Evolutionary conservation across 768 basidiomycete genomes (phyloP).

Genomic region (Collybiopsis luxurians): DNA sequence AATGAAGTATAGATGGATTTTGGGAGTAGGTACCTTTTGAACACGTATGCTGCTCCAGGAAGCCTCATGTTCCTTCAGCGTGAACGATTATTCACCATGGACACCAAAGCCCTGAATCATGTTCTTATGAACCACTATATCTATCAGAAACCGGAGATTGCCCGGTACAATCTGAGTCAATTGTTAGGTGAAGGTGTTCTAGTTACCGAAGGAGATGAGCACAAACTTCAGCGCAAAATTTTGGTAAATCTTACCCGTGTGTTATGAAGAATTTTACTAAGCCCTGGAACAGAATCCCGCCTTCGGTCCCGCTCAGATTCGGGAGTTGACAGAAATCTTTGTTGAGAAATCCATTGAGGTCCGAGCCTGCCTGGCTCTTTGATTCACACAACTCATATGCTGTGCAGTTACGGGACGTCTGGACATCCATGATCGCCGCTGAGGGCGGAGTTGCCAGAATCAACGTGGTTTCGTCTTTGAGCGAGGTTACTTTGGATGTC

Average conservation of each 20-base stretch:
- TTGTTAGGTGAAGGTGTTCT: slow-evolving; percentile 50
- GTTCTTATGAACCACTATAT: slow-evolving; percentile 53
- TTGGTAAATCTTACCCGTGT: slow-evolving; percentile 30
- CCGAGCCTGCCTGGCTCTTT: slow-evolving; percentile 1
- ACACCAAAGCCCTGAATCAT: slow-evolving; percentile 61
- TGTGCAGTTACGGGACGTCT: slow-evolving; percentile 48
- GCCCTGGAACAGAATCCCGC: slow-evolving; percentile 51
- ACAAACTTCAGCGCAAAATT: slow-evolving; percentile 44
- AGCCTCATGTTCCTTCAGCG: slow-evolving; percentile 13
- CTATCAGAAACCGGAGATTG: slow-evolving; percentile 53
- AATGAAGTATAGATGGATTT: slow-evolving; percentile 26
- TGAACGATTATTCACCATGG: slow-evolving; percentile 51
- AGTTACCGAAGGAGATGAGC: slow-evolving; percentile 45
- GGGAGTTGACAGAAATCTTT: slow-evolving; percentile 56
- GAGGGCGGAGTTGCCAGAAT: slow-evolving; percentile 31
- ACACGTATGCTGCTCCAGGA: too few species aligned
- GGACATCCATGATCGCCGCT: slow-evolving; percentile 32
- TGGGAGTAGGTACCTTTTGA: slow-evolving; percentile 25
- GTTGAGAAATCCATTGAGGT: slow-evolving; percentile 53
- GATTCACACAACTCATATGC: background rate
- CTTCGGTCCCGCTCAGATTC: slow-evolving; percentile 58
- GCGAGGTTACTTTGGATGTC: slow-evolving; percentile 69
- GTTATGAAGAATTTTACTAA: background rate
- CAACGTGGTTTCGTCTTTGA: slow-evolving; percentile 65
- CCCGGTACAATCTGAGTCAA: slow-evolving; percentile 32